Conservation (phyloP, 2,329 filamentous ascomycete species). For the Exophiala sideris region DNA sequence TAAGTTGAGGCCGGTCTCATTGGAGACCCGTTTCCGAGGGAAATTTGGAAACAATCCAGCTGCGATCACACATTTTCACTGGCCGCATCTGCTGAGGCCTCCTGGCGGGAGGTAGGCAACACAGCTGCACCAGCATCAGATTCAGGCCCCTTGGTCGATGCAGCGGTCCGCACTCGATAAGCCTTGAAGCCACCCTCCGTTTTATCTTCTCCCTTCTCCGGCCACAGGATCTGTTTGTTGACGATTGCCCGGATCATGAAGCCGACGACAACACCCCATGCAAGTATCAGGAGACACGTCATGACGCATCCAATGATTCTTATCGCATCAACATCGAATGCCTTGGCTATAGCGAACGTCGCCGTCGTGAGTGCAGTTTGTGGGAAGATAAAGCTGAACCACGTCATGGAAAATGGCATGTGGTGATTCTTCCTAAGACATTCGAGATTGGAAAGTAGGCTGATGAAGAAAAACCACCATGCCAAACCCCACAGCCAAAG, state of each 20-base stretch:
- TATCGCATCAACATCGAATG: constrained; percentile 59
- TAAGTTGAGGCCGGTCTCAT: too few species aligned
- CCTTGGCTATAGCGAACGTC: constrained; percentile 66
- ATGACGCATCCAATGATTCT: constrained; percentile 66
- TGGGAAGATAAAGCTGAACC: constrained; percentile 79
- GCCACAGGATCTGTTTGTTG: constrained; percentile 69
- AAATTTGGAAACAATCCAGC: too few species aligned
- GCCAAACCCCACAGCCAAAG: constrained; percentile 82
- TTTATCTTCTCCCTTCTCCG: constrained; percentile 65
- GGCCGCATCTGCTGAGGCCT: too few species aligned
- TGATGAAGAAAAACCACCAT: constrained; percentile 79
- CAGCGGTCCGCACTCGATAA: not conserved
- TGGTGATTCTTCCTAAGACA: constrained; percentile 33
- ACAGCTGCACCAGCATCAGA: not conserved
- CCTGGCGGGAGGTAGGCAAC: too few species aligned
- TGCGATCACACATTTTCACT: too few species aligned
- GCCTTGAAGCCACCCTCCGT: constrained; percentile 53
- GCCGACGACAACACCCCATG: constrained; percentile 66
- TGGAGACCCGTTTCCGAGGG: too few species aligned
- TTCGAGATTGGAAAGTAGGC: constrained; percentile 54
- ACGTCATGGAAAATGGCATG: constrained; percentile 78
- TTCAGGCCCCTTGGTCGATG: not conserved
- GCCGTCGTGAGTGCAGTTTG: constrained; percentile 72
- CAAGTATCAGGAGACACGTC: constrained; percentile 61
- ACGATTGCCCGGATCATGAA: constrained; percentile 70